Conservation (phyloP, 805 yeast species). For the Candida suzukii region DNA sequence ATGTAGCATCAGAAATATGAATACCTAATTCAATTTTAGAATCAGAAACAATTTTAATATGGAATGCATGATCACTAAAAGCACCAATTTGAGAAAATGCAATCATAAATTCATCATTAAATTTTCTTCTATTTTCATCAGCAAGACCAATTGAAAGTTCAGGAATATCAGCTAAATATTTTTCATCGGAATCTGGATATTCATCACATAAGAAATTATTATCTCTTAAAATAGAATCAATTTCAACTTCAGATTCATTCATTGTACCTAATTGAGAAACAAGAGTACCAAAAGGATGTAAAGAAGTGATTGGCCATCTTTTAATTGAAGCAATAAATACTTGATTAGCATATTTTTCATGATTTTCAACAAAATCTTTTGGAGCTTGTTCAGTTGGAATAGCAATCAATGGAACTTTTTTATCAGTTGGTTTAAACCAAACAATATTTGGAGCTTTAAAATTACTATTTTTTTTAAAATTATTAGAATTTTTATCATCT, state of each 20-base stretch:
- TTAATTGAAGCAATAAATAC: slow-evolving; percentile 92
- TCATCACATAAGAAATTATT: slow-evolving; percentile 79
- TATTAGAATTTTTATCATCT: slow-evolving; percentile 11
- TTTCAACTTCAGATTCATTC: slow-evolving; percentile 70
- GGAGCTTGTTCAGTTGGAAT: slow-evolving; percentile 99
- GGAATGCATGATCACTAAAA: slow-evolving; percentile 73
- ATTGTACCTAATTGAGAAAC: slow-evolving; percentile 80
- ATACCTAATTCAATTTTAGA: slow-evolving; percentile 74
- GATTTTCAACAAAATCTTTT: slow-evolving; percentile 87
- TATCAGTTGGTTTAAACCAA: slow-evolving; percentile 98
- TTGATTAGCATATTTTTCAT: slow-evolving; percentile 72
- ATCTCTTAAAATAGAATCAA: slow-evolving; percentile 84
- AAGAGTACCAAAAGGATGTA: slow-evolving; percentile 95
- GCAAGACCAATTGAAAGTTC: slow-evolving; percentile 27
- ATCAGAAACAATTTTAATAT: slow-evolving; percentile 56
- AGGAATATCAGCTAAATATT: slow-evolving; percentile 31
- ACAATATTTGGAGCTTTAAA: slow-evolving; percentile 78
- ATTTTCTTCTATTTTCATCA: slow-evolving; percentile 40
- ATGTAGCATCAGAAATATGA: slow-evolving; percentile 77
- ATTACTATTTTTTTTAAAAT: slow-evolving; percentile 8
- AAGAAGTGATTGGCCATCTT: slow-evolving; percentile 98
- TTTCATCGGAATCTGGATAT: slow-evolving; percentile 42
- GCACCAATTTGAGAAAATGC: slow-evolving; percentile 54
- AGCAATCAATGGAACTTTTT: slow-evolving; percentile 95
- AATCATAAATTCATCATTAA: slow-evolving; percentile 52